Evolutionary conservation across 2,329 filamentous ascomycete species (phyloP).

Genomic region (Tolypocladium cylindrosporum): DNA sequence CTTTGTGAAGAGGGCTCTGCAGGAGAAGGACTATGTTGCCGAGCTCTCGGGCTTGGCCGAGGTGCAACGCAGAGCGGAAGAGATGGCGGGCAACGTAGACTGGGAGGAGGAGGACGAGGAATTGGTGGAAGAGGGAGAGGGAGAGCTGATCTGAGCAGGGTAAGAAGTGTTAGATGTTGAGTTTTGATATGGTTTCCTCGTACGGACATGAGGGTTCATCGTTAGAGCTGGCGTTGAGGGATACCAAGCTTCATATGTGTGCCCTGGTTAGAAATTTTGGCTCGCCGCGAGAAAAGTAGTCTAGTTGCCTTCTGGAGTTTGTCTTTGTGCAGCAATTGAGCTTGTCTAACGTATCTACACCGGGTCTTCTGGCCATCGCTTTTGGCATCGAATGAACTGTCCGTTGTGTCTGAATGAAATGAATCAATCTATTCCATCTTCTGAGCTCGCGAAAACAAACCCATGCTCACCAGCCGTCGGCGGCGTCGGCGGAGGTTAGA

Average conservation of each 20-base stretch:
- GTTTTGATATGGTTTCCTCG: neutral
- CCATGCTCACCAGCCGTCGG: too few species aligned
- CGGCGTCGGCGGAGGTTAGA: too few species aligned
- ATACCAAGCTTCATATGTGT: neutral
- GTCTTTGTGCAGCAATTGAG: too few species aligned
- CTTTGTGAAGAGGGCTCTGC: constrained; percentile 65
- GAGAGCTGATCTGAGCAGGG: constrained; percentile 34
- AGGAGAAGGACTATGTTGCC: constrained; percentile 68
- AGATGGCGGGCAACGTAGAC: constrained; percentile 42
- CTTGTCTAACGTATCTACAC: neutral
- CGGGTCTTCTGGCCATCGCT: neutral
- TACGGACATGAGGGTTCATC: neutral
- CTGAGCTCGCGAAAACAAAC: too few species aligned
- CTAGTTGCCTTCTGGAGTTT: neutral
- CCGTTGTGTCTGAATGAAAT: too few species aligned
- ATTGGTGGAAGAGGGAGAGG: constrained; percentile 40
- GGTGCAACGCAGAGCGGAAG: constrained; percentile 52
- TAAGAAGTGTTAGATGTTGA: neutral
- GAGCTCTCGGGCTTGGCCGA: constrained; percentile 67
- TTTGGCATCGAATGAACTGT: too few species aligned
- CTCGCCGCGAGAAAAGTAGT: neutral
- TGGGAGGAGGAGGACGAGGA: constrained; percentile 50
- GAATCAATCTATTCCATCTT: too few species aligned
- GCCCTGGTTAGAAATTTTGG: neutral
- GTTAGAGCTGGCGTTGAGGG: neutral